Conservation (phyloP, 768 basidiomycete genomes). For the Podaxis pistillaris region DNA sequence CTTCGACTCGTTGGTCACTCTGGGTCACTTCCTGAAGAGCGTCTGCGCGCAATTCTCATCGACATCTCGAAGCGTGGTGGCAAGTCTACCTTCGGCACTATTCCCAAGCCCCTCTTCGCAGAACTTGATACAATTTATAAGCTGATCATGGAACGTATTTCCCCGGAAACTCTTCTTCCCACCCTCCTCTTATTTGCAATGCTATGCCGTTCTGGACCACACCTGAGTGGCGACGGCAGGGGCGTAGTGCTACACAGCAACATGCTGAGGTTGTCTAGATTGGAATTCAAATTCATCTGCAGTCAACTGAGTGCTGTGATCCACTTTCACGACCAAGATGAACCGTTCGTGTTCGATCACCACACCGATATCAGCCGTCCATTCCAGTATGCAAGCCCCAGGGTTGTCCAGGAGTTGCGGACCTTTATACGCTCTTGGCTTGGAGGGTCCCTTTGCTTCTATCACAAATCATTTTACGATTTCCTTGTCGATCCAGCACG, state of each 20-base stretch:
- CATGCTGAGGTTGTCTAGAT: not conserved
- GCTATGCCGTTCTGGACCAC: not conserved
- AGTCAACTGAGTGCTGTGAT: not conserved
- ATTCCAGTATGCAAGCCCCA: not conserved
- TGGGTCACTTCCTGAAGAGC: constrained; percentile 3
- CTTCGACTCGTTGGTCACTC: constrained; percentile 23
- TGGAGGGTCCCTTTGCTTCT: not conserved
- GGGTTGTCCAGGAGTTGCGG: not conserved
- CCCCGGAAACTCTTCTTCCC: constrained; percentile 31
- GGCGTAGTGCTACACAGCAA: not conserved
- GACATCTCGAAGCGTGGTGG: not conserved
- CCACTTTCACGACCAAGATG: not conserved
- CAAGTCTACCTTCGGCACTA: not conserved
- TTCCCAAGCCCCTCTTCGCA: not conserved
- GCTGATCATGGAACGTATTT: not conserved
- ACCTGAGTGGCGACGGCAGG: not conserved
- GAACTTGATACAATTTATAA: constrained; percentile 18
- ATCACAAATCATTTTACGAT: not conserved
- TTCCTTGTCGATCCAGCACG: not conserved
- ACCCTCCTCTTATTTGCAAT: constrained; percentile 24
- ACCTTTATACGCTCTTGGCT: not conserved
- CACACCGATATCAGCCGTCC: not conserved
- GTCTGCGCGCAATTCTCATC: not conserved
- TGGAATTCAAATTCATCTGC: not conserved
- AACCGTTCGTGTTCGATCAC: not conserved